A percentile compares a stretch with the other conserved stretches of the same genome.
These are phyloP conservation scores for Hymenotorrendiella dingleyae DNA, from an alignment of 2,329 filamentous ascomycete species.

Conservation along the genomic window DNA sequence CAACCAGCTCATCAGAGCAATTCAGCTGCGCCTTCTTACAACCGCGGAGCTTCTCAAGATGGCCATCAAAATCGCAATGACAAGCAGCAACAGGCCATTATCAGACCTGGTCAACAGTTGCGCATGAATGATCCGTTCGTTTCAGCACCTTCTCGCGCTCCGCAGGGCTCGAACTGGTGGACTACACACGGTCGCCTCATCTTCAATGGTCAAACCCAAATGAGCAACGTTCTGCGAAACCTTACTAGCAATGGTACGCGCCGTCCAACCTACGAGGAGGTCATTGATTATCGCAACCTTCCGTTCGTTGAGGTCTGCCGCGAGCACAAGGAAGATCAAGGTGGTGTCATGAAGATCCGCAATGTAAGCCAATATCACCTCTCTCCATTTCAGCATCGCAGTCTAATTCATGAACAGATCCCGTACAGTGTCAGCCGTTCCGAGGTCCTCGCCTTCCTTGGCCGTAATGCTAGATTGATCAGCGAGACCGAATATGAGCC, in stretches of 20 bases:
- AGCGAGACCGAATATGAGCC: slow-evolving; percentile 47
- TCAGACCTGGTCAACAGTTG: neutral
- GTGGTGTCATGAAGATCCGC: slow-evolving; percentile 32
- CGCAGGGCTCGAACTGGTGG: too few relatives aligned
- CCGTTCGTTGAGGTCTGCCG: slow-evolving; percentile 33
- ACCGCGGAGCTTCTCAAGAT: neutral
- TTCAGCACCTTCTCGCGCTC: slow-evolving; percentile 1
- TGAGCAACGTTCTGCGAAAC: slow-evolving; percentile 13
- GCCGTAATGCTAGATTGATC: slow-evolving; percentile 49
- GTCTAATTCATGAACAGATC: slow-evolving; percentile 41
- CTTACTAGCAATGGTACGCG: slow-evolving; percentile 19
- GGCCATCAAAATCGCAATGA: neutral
- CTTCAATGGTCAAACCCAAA: slow-evolving; percentile 4
- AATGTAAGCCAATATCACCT: slow-evolving; percentile 28
- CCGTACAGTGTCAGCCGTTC: slow-evolving; percentile 47
- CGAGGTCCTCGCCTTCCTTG: slow-evolving; percentile 54
- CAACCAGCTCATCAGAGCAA: too few relatives aligned
- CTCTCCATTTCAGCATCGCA: slow-evolving; percentile 1
- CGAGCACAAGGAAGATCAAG: slow-evolving; percentile 20
- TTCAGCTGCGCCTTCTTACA: too few relatives aligned
- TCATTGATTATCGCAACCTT: slow-evolving; percentile 25
- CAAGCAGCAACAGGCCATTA: neutral
- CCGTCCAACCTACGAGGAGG: slow-evolving; percentile 24
- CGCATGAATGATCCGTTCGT: slow-evolving; percentile 11
- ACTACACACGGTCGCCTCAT: slow-evolving; percentile 5